phyloP scores from a whole-genome alignment of 768 basidiomycete species.

The Termitomyces sp. region DNA sequence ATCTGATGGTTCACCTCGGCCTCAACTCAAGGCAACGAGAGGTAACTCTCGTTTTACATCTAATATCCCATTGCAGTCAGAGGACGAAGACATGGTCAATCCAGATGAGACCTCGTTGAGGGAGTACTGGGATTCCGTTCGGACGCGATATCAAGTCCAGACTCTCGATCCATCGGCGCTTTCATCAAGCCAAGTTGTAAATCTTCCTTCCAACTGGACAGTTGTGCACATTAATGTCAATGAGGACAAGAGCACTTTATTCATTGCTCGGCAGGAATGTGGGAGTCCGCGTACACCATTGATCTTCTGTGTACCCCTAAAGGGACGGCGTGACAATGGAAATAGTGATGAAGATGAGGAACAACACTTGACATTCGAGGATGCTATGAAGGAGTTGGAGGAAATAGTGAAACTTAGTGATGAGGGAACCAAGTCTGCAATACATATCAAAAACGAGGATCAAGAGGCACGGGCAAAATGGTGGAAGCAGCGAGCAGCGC shows the following conservation, averaged over 20 bases:
- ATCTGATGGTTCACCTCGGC: constrained; percentile 36
- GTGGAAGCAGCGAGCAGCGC: constrained; percentile 77
- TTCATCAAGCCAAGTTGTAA: constrained; percentile 33
- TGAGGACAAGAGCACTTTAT: constrained; percentile 76
- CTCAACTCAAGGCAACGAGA: constrained; percentile 18
- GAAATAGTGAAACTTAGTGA: constrained; percentile 82
- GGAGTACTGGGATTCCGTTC: constrained; percentile 60
- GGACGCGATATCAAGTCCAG: constrained; percentile 47
- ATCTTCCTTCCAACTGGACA: constrained; percentile 76
- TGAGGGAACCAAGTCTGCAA: constrained; percentile 56
- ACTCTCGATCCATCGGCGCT: constrained; percentile 35
- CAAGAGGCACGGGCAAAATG: constrained; percentile 63
- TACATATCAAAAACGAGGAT: constrained; percentile 64
- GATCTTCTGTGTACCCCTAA: constrained; percentile 85
- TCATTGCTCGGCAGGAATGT: constrained; percentile 74
- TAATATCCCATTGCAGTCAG: constrained; percentile 22
- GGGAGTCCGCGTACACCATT: constrained; percentile 48
- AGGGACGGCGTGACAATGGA: constrained; percentile 72
- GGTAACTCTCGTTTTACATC: constrained; percentile 11
- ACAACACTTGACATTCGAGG: constrained; percentile 69
- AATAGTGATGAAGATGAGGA: constrained; percentile 62
- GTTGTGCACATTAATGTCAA: constrained; percentile 81
- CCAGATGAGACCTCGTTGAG: constrained; percentile 28
- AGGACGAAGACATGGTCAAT: constrained; percentile 35
- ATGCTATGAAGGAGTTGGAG: constrained; percentile 65